A percentile compares a stretch with the other conserved stretches of the same genome.
Conservation (phyloP, 2,329 filamentous ascomycete species). For the Talaromyces sp. region DNA sequence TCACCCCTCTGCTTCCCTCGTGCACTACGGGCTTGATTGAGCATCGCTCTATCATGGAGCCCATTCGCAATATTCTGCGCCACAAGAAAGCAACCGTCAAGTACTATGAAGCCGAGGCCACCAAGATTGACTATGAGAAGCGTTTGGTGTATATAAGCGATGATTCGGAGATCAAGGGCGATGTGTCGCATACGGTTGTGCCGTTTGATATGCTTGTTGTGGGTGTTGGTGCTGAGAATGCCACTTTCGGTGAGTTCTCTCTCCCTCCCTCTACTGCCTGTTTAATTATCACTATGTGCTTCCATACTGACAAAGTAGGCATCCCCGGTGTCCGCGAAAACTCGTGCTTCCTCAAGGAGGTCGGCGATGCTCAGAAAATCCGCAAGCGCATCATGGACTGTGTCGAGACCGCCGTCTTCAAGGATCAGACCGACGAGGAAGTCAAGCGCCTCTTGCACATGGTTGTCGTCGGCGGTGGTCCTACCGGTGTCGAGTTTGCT, state of each 20-base stretch:
- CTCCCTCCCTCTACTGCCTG: too few relatives aligned
- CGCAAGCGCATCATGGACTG: constrained; percentile 99
- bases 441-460: constrained; percentile 93
- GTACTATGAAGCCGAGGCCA: constrained; percentile 97
- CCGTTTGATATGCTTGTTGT: constrained; percentile 98
- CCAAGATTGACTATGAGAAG: constrained; percentile 87
- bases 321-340: constrained; percentile 93
- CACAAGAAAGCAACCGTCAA: constrained; percentile 91
- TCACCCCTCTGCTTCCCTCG: constrained; percentile 93
- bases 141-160: constrained; percentile 86
- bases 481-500: constrained; percentile 96
- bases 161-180: constrained; percentile 86
- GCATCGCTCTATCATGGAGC: constrained; percentile 99
- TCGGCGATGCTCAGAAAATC: constrained; percentile 89
- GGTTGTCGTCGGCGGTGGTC: constrained; percentile 90
- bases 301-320: constrained; percentile 32
- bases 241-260: constrained; percentile 74
- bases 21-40: constrained; percentile 97
- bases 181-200: constrained; percentile 75
- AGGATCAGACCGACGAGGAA: constrained; percentile 84
- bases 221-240: constrained; percentile 95
- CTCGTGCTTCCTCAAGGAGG: constrained; percentile 98
- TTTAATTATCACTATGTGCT: not conserved
- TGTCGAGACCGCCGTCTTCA: constrained; percentile 96
- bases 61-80: constrained; percentile 88